These are phyloP conservation scores for Hypoxylon intermedium DNA, from an alignment of 495 filamentous ascomycete species.

Conservation along the genomic window DNA sequence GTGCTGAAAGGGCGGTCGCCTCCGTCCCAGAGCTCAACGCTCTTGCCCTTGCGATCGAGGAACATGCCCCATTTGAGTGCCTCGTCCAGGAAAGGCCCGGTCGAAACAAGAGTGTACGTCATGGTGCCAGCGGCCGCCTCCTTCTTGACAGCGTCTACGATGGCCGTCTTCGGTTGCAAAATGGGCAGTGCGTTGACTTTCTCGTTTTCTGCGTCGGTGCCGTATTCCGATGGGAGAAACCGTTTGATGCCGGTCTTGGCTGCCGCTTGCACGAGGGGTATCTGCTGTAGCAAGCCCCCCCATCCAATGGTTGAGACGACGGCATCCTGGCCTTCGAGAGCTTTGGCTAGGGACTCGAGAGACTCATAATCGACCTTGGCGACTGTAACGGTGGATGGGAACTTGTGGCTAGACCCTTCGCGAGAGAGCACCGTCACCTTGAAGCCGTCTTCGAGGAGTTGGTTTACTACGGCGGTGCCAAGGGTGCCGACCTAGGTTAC, in stretches of 20 bases:
- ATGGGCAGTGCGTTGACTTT: conserved; percentile 41
- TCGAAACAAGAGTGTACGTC: conserved; percentile 53
- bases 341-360: conserved; percentile 52
- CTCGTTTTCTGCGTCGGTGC: conserved; percentile 42
- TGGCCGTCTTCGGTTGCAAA: conserved; percentile 49
- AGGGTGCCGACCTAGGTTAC: conserved; percentile 63
- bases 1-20: conserved; percentile 52
- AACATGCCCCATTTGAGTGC: conserved; percentile 47
- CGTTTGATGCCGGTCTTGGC: conserved; percentile 60
- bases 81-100: conserved; percentile 52
- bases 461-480: conserved; percentile 58
- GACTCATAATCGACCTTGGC: conserved; percentile 59
- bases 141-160: conserved; percentile 47
- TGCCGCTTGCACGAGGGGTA: conserved; percentile 62
- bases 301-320: conserved; percentile 57
- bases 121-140: conserved; percentile 43
- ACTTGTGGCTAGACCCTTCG: conserved; percentile 42
- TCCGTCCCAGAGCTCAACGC: conserved; percentile 52
- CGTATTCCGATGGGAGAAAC: conserved; percentile 68
- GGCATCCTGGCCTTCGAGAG: conserved; percentile 60
- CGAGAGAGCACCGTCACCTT: conserved; percentile 64
- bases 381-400: conserved; percentile 49
- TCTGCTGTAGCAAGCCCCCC: conserved; percentile 45
- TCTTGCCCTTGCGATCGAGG: conserved; percentile 48
- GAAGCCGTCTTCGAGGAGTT: conserved; percentile 59